Evolutionary conservation across 2,329 filamentous ascomycete species (phyloP), one percentile per base, ranked within the genome.

Genomic region (Arthrobotrys iridis): DNA sequence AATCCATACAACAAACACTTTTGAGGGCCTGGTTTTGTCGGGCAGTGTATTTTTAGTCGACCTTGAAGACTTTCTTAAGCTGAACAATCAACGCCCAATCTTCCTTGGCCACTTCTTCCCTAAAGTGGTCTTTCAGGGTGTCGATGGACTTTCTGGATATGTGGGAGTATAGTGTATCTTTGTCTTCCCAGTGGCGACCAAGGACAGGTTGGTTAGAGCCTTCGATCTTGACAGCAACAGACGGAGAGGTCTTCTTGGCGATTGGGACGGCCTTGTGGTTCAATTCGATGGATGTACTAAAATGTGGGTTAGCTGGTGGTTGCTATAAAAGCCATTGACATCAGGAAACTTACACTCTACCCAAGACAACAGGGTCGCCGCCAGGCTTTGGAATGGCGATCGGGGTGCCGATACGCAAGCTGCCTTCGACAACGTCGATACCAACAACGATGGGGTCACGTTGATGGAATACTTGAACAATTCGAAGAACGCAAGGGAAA

Each of bases 381-480:
- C 86, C 96, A 75, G 87, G 88, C 84, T 92, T 96, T 76, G 99
- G 89, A 2, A 90, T 93, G 0, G 93, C 91, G 78, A 99, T 90
- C 4, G 95, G 95, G 4, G 96, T 97, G 82, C 94, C 92, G 79
- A 97, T 85, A 80, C 89, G 89, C 59, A 99, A 87, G 79, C 89
- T 91, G 28, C 96, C 95, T 76, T 98, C 95, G n/a, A 91, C 84
- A 33, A 98, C 94, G 83, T 99, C 96, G 30, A 98, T 91, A 85
- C 95, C 95, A 55, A 99, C 86, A 72, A 99, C 92, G 79, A 99
- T 98, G 37, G 95, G 95, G 78, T 89, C 88, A 59, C 93, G 97
- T 88, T 99, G 99, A 87, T 98, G 98, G 88, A 99, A 99, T 26
- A 99, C 91, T 13, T 93, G 93, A 40, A 99, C 92, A 0, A 94